Evolutionary conservation across 208 protist genomes (phyloP).

Genomic region (Leishmania lainsoni): DNA sequence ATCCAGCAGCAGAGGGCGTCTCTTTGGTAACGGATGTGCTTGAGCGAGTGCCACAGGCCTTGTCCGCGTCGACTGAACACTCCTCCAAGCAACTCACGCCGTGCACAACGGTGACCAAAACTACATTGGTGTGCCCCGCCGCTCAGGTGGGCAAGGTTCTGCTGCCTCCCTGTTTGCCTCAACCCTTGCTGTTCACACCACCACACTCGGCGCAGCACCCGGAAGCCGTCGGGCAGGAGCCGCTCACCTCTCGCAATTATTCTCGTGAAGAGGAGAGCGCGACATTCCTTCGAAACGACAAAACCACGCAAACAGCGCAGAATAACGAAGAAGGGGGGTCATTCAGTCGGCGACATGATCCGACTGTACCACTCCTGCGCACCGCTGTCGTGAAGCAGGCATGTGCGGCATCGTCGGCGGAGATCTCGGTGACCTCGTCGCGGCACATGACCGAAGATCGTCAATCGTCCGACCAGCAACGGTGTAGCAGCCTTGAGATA

Average conservation of each 20-base stretch:
- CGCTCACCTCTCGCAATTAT: not conserved
- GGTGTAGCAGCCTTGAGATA: not conserved
- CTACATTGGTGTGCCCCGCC: not conserved
- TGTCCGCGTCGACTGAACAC: not conserved
- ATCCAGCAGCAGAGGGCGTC: not conserved
- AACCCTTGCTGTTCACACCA: not conserved
- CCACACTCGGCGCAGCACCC: not conserved
- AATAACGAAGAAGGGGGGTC: not conserved
- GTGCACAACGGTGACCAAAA: not conserved
- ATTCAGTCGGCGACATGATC: not conserved
- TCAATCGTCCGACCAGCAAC: not conserved
- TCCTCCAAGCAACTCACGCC: not conserved
- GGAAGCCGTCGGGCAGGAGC: not conserved
- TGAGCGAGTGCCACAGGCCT: not conserved
- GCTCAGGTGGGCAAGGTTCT: not conserved
- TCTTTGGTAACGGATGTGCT: not conserved
- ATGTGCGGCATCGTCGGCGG: not conserved
- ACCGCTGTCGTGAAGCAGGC: not conserved
- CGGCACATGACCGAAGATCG: not conserved
- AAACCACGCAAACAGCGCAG: not conserved
- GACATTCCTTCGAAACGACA: not conserved
- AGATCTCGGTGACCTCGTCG: not conserved
- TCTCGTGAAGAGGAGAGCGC: not conserved
- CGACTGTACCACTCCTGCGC: not conserved
- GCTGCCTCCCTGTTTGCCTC: not conserved